These are phyloP conservation scores for Spencermartinsiella europaea DNA, from an alignment of 805 yeast species.

Conservation along the genomic window DNA sequence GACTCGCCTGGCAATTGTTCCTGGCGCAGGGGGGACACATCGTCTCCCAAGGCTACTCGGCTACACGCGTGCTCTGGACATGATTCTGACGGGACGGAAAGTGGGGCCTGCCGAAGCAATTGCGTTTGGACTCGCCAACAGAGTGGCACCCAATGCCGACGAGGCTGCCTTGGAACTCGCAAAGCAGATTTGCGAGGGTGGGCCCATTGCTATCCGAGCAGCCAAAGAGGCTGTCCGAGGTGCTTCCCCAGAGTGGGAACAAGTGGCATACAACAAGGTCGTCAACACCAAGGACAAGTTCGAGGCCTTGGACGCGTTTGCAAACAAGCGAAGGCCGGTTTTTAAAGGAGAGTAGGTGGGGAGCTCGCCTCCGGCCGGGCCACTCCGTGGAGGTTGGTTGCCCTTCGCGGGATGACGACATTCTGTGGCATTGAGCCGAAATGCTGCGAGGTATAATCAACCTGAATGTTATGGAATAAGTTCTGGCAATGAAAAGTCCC, in stretches of 20 bases:
- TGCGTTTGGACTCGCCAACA: slow-evolving; percentile 34
- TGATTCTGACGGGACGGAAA: slow-evolving; percentile 36
- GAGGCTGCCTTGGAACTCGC: slow-evolving; percentile 26
- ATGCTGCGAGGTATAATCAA: too few relatives aligned
- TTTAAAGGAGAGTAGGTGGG: slow-evolving; percentile 22
- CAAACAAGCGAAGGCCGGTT: slow-evolving; percentile 33
- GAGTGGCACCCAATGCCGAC: slow-evolving; percentile 23
- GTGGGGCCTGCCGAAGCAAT: slow-evolving; percentile 36
- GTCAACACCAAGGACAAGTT: slow-evolving; percentile 31
- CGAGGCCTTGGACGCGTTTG: slow-evolving; percentile 38
- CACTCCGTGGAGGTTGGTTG: too few relatives aligned
- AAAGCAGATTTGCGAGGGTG: slow-evolving; percentile 25
- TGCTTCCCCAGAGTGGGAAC: slow-evolving; percentile 23
- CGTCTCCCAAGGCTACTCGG: slow-evolving; percentile 39
- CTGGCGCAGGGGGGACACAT: slow-evolving; percentile 46
- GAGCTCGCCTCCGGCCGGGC: too few relatives aligned
- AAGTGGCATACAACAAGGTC: slow-evolving; percentile 23
- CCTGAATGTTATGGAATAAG: too few relatives aligned
- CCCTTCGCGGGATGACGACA: too few relatives aligned
- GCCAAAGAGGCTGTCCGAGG: slow-evolving; percentile 30
- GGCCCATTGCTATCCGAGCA: slow-evolving; percentile 27
- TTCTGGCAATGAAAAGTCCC: too few relatives aligned
- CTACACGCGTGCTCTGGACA: slow-evolving; percentile 37
- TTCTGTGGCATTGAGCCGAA: too few relatives aligned
- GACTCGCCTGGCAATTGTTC: slow-evolving; percentile 41